Percentiles rank a stretch among this genome's conserved stretches.
phyloP scores from a whole-genome alignment of 305 asterid species.

The Andrographis paniculata region DNA sequence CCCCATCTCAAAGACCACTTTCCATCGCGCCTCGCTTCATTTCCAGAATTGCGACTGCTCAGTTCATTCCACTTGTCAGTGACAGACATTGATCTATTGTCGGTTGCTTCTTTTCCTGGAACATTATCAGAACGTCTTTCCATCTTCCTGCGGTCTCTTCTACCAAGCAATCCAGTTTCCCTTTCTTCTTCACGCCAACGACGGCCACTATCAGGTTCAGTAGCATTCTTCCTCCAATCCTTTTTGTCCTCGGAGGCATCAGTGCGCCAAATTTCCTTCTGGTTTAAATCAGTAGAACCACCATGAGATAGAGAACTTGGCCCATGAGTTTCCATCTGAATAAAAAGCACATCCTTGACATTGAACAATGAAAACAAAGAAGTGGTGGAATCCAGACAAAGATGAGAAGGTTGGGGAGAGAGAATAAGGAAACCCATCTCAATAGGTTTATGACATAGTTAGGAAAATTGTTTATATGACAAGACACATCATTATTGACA shows the following conservation, averaged over 20 bases:
- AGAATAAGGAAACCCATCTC: not conserved
- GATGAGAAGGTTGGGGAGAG: not conserved
- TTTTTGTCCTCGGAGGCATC: constrained; percentile 75
- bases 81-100: constrained; percentile 48
- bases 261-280: constrained; percentile 74
- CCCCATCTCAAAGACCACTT: constrained; percentile 99
- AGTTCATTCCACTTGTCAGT: constrained; percentile 79
- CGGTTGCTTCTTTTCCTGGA: constrained; percentile 64
- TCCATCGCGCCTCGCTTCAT: constrained; percentile 80
- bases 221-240: constrained; percentile 64
- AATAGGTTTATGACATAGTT: no score
- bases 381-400: not conserved
- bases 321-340: constrained; percentile 73
- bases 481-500: no score
- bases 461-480: no score
- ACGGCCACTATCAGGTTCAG: constrained; percentile 75
- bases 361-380: not conserved
- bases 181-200: constrained; percentile 99
- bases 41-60: constrained; percentile 55
- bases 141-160: constrained; percentile 86
- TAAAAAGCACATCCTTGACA: constrained; percentile 5
- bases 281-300: constrained; percentile 62
- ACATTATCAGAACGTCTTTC: constrained; percentile 71
- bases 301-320: constrained; percentile 87
- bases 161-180: constrained; percentile 94